Evolutionary conservation across 768 basidiomycete genomes (phyloP).

Genomic region (Boletus subcaerulescens): DNA sequence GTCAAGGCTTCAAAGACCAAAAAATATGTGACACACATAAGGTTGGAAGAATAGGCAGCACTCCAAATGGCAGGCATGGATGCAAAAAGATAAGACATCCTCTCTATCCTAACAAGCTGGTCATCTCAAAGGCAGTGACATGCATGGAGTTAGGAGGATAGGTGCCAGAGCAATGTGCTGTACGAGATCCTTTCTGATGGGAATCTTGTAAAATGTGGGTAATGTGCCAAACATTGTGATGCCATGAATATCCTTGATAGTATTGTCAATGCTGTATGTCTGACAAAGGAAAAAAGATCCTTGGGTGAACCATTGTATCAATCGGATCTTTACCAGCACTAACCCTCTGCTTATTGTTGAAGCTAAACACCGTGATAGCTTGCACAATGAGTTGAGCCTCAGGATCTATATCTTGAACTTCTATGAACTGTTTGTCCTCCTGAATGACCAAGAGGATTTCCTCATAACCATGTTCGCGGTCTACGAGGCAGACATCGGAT

Average conservation of each 20-base stretch:
- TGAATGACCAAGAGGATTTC: background rate
- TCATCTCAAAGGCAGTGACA: background rate
- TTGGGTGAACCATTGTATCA: background rate
- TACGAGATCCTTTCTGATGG: background rate
- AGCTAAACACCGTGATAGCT: background rate
- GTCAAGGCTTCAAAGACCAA: no score
- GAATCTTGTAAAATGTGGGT: background rate
- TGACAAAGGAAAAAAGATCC: background rate
- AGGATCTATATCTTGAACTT: background rate
- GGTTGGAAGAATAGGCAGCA: background rate
- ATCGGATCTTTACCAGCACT: background rate
- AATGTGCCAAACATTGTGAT: background rate
- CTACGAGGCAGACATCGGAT: background rate
- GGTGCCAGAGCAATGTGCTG: background rate
- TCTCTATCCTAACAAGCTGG: no score
- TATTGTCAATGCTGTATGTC: background rate
- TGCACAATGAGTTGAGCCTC: background rate
- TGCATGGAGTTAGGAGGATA: background rate
- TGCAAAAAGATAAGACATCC: no score
- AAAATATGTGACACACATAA: background rate
- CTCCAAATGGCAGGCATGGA: no score
- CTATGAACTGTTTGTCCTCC: background rate
- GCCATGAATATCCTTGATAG: background rate
- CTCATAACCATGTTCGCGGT: background rate
- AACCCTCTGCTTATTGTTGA: background rate